Conservation (phyloP, 2,329 filamentous ascomycete genomes). For the Paracamarosporium sp. region DNA sequence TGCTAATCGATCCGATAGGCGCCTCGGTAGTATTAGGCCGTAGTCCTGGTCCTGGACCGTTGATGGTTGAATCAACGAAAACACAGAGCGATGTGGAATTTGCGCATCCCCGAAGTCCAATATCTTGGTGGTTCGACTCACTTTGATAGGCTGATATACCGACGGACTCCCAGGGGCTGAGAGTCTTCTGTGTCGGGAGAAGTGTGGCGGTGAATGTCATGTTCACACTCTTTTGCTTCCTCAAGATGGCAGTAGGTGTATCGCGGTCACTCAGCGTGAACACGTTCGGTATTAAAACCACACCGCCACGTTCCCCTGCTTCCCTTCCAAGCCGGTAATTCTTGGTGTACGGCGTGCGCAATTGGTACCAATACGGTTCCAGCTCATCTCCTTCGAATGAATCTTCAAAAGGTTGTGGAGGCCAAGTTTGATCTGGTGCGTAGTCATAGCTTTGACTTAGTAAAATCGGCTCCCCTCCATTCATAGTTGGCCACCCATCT, state of each 20-base stretch:
- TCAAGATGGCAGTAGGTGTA: background rate
- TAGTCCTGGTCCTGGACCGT: background rate
- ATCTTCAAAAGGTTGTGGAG: background rate
- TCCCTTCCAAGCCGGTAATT: background rate
- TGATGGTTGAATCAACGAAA: background rate
- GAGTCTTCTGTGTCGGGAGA: background rate
- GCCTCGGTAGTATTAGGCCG: background rate
- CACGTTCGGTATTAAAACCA: background rate
- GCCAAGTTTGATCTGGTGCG: background rate
- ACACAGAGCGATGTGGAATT: background rate
- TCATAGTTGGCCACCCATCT: background rate
- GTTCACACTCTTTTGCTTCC: background rate
- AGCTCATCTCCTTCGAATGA: background rate
- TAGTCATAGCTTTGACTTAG: background rate
- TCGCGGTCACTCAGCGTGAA: conserved; percentile 2
- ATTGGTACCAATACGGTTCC: background rate
- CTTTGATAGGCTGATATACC: background rate
- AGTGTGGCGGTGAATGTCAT: conserved; percentile 4
- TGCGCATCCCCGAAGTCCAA: background rate
- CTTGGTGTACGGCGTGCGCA: conserved; percentile 1
- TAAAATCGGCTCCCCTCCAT: background rate
- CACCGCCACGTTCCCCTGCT: background rate
- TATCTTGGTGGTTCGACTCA: background rate
- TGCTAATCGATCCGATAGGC: background rate
- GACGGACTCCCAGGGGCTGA: background rate